These are phyloP conservation scores for Lentinula sp. DNA, from an alignment of 768 basidiomycete genomes.

Conservation along the genomic window DNA sequence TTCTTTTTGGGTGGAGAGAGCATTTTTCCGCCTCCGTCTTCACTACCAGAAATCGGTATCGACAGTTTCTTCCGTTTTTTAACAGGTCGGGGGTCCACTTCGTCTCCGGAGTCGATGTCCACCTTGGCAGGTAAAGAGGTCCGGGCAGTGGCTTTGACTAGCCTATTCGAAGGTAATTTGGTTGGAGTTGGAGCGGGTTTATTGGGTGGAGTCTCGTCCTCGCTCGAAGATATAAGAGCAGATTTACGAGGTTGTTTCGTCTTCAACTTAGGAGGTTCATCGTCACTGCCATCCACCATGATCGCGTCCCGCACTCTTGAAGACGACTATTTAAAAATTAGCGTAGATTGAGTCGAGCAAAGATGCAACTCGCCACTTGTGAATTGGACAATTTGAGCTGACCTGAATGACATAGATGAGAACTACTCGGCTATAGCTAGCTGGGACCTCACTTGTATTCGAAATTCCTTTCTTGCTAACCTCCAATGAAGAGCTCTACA, in stretches of 20 bases:
- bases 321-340: neutral
- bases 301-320: neutral
- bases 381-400: neutral
- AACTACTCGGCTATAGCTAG: neutral
- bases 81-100: neutral
- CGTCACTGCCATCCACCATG: slow-evolving; percentile 3
- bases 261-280: neutral
- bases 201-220: neutral
- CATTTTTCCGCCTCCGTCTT: slow-evolving; percentile 11
- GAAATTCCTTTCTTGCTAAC: neutral
- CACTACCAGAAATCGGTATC: slow-evolving; percentile 6
- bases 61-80: slow-evolving; percentile 6
- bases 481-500: neutral
- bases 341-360: neutral
- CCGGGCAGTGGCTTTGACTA: neutral
- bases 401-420: neutral
- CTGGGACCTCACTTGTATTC: neutral
- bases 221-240: neutral
- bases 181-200: slow-evolving; percentile 4
- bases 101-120: neutral
- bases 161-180: neutral
- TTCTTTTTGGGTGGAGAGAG: slow-evolving; percentile 21
- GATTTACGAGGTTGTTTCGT: neutral
- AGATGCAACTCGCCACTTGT: neutral
- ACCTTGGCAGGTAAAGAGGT: neutral